Evolutionary conservation across 1,284 basidiomycete genomes (phyloP).

Genomic region (Coriolopsis trogii): DNA sequence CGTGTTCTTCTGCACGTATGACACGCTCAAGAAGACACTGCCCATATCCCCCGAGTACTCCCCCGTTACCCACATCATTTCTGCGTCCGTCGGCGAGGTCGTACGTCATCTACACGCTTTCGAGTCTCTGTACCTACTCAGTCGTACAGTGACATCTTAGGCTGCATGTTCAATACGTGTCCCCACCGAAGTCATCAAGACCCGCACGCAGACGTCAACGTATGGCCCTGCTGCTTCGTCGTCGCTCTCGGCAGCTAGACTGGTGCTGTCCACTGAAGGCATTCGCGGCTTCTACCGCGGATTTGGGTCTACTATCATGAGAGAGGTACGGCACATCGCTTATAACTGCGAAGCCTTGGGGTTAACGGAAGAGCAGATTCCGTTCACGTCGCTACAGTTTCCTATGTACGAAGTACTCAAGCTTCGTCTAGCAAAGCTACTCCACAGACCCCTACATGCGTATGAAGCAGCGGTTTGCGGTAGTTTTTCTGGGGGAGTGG

Average conservation of each 20-base stretch:
- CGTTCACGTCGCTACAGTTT: conserved; percentile 98
- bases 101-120: conserved; percentile 48
- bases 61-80: conserved; percentile 78
- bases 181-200: conserved; percentile 94
- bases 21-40: conserved; percentile 79
- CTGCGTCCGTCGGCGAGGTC: conserved; percentile 84
- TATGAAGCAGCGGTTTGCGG: conserved; percentile 93
- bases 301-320: conserved; percentile 76
- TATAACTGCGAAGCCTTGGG: neutral
- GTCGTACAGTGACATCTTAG: conserved; percentile 41
- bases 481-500: conserved; percentile 87
- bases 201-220: conserved; percentile 75
- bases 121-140: conserved; percentile 26
- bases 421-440: conserved; percentile 51
- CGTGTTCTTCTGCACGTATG: conserved; percentile 95
- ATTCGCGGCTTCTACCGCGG: conserved; percentile 78
- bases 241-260: conserved; percentile 49
- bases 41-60: conserved; percentile 61
- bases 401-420: conserved; percentile 95
- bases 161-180: conserved; percentile 92
- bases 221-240: conserved; percentile 57
- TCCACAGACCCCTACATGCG: conserved; percentile 65
- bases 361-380: conserved; percentile 64
- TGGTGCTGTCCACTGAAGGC: conserved; percentile 61
- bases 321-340: conserved; percentile 63